Evolutionary conservation across 768 basidiomycete genomes (phyloP).

Genomic region (Suillus placidus): DNA sequence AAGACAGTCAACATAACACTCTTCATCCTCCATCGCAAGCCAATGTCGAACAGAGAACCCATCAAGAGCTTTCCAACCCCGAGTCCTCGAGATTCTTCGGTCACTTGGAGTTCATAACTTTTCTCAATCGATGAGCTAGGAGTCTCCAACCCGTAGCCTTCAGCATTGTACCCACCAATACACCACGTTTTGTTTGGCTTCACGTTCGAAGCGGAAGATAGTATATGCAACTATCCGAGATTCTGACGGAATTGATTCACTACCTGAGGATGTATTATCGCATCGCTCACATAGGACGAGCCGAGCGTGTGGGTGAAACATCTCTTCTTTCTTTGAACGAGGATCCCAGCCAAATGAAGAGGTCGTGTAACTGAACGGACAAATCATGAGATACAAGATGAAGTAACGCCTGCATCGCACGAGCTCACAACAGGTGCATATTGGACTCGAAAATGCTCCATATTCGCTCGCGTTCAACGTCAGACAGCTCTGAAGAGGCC

Average conservation of each 20-base stretch:
- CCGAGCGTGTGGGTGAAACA: slow-evolving; percentile 62
- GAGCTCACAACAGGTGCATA: slow-evolving; percentile 50
- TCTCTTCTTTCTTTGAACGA: slow-evolving; percentile 53
- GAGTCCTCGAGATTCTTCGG: slow-evolving; percentile 40
- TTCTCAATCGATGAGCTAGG: slow-evolving; percentile 1
- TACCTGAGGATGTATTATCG: slow-evolving; percentile 7
- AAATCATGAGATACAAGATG: not conserved
- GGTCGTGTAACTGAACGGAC: slow-evolving; percentile 47
- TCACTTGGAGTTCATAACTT: slow-evolving; percentile 82
- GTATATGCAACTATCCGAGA: slow-evolving; percentile 42
- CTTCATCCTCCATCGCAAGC: slow-evolving; percentile 55
- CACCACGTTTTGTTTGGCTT: slow-evolving; percentile 57
- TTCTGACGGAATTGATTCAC: slow-evolving; percentile 16
- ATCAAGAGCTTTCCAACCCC: slow-evolving; percentile 66
- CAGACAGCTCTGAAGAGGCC: slow-evolving; percentile 36
- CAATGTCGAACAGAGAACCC: slow-evolving; percentile 51
- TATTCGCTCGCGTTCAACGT: slow-evolving; percentile 43
- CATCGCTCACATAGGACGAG: slow-evolving; percentile 50
- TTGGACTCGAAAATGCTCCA: slow-evolving; percentile 59
- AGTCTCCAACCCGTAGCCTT: not conserved
- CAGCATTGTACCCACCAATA: slow-evolving; percentile 60
- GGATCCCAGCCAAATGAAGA: slow-evolving; percentile 75
- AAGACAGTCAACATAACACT: slow-evolving; percentile 79
- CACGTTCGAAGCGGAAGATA: slow-evolving; percentile 77
- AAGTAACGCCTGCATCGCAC: not conserved